A percentile compares a stretch with the other conserved stretches of the same genome.
Conservation (phyloP, 805 yeast species). For the Metschnikowia baotianmanensis region DNA sequence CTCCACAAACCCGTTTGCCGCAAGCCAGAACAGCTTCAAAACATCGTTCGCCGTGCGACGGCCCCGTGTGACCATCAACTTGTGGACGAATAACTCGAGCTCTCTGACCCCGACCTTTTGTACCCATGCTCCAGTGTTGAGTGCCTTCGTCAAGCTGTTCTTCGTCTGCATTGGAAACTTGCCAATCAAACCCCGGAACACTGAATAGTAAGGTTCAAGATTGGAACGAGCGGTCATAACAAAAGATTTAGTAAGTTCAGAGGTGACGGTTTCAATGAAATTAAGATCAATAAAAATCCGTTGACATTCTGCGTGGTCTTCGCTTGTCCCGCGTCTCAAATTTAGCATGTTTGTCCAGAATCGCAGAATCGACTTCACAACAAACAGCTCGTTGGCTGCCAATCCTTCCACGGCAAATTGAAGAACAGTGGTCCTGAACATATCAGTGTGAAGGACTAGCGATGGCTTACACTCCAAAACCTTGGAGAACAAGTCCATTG, state of each 20-base stretch:
- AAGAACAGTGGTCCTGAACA: conserved; percentile 23
- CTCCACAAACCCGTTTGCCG: conserved; percentile 53
- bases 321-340: conserved; percentile 44
- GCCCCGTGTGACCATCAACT: conserved; percentile 62
- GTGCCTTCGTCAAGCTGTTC: conserved; percentile 11
- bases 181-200: conserved; percentile 45
- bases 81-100: conserved; percentile 44
- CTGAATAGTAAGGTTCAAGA: conserved; percentile 54
- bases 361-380: conserved; percentile 48
- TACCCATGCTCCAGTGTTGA: conserved; percentile 3
- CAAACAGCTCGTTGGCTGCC: conserved; percentile 50
- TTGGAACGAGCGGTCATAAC: conserved; percentile 54
- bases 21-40: conserved; percentile 63
- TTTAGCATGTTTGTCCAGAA: conserved; percentile 55
- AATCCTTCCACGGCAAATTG: conserved; percentile 39
- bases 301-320: conserved; percentile 36
- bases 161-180: conserved; percentile 50
- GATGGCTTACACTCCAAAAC: conserved; percentile 50
- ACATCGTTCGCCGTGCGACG: conserved; percentile 57
- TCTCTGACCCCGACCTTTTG: conserved; percentile 31
- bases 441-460: conserved; percentile 36
- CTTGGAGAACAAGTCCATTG: conserved; percentile 50
- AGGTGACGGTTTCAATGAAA: conserved; percentile 27
- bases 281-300: conserved; percentile 18
- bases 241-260: conserved; percentile 32